Conservation (phyloP, 768 basidiomycete species). For the Brasilioporus rufonigricans region DNA sequence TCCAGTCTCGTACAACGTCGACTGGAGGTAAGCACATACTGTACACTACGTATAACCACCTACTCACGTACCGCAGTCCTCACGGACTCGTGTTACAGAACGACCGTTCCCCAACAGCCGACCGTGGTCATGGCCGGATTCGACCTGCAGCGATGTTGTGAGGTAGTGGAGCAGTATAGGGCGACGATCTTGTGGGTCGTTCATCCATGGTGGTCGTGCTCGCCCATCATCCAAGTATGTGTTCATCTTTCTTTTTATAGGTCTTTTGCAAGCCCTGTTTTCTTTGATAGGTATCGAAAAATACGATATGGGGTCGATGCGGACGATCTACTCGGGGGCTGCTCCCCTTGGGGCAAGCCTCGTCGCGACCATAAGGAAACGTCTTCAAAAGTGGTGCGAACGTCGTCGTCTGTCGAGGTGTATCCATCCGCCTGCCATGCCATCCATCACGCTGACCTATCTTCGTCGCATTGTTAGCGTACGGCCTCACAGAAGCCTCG, state of each 20-base stretch:
- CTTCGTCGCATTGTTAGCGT: conserved; percentile 41
- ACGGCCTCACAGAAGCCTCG: conserved; percentile 81
- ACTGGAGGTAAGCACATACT: no score
- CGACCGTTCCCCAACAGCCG: no score
- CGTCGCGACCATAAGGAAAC: conserved; percentile 43
- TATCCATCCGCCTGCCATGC: not conserved
- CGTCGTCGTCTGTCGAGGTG: conserved; percentile 52
- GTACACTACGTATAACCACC: no score
- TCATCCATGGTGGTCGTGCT: conserved; percentile 80
- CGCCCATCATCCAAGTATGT: conserved; percentile 59
- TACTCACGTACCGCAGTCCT: no score
- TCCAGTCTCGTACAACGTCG: no score
- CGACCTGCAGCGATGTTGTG: conserved; percentile 66
- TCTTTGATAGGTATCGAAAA: conserved; percentile 50
- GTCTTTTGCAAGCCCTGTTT: not conserved
- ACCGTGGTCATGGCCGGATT: conserved; percentile 68
- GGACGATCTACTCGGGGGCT: conserved; percentile 66
- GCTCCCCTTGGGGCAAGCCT: conserved; percentile 75
- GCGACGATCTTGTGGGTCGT: conserved; percentile 61
- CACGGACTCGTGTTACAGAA: no score
- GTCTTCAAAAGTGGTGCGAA: conserved; percentile 42
- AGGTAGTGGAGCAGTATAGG: conserved; percentile 61
- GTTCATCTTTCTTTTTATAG: not conserved
- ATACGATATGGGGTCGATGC: conserved; percentile 63
- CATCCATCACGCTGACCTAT: not conserved